A percentile compares a stretch with the other conserved stretches of the same genome.
These are phyloP conservation scores for Aspergillus sp. DNA, from an alignment of 2,329 filamentous ascomycete genomes.

Conservation along the genomic window DNA sequence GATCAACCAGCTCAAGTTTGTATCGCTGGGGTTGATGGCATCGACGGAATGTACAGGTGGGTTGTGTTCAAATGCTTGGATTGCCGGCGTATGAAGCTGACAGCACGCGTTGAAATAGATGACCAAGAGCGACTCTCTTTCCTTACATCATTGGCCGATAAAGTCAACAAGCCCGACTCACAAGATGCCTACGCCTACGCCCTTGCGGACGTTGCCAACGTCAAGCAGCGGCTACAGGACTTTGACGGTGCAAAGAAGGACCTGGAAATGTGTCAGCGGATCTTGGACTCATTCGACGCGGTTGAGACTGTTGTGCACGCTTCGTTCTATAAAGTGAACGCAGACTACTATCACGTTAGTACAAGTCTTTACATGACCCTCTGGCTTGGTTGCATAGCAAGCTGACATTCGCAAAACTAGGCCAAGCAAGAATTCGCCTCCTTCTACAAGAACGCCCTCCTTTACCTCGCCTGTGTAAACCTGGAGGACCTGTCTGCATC, in stretches of 20 bases:
- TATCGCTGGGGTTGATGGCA: slow-evolving; percentile 80
- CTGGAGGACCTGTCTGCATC: slow-evolving; percentile 63
- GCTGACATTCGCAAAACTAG: slow-evolving; percentile 26
- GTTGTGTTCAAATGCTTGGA: slow-evolving; percentile 4
- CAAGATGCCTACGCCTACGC: slow-evolving; percentile 96
- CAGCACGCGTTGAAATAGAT: slow-evolving; percentile 48
- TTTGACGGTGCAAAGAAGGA: slow-evolving; percentile 78
- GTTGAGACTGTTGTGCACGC: slow-evolving; percentile 95
- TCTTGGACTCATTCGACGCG: slow-evolving; percentile 85
- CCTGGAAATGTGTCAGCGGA: slow-evolving; percentile 77
- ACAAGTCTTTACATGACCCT: not conserved
- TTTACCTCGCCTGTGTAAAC: slow-evolving; percentile 95
- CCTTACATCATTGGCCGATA: slow-evolving; percentile 72
- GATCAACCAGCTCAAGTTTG: slow-evolving; percentile 98
- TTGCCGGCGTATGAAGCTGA: slow-evolving; percentile 2
- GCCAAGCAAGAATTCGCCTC: slow-evolving; percentile 85
- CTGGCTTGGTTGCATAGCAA: not conserved
- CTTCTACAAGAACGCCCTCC: slow-evolving; percentile 95
- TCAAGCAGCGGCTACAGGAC: slow-evolving; percentile 74
- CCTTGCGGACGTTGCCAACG: slow-evolving; percentile 78
- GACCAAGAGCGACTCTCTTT: slow-evolving; percentile 80
- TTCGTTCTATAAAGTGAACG: slow-evolving; percentile 90
- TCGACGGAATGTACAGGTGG: slow-evolving; percentile 63
- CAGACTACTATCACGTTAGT: slow-evolving; percentile 79
- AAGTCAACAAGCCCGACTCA: slow-evolving; percentile 84